Percentiles rank a stretch among this genome's conserved stretches.
Evolutionary conservation across 768 basidiomycete species (phyloP).

Genomic region (Exsudoporus frostii): DNA sequence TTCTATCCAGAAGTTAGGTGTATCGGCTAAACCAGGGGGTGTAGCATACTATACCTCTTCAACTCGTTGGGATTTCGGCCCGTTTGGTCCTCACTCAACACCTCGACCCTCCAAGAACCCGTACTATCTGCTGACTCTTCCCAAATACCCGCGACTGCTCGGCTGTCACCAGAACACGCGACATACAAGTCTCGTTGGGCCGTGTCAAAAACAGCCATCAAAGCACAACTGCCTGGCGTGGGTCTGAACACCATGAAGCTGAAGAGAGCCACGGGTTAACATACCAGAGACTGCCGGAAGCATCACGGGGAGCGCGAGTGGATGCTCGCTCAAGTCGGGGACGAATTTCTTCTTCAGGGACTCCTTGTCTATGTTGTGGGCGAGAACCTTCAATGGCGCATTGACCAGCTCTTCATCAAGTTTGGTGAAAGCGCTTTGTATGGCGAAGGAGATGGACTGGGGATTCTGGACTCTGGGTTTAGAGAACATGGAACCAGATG

Average conservation of each 20-base stretch:
- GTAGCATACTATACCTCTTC: slow-evolving; percentile 54
- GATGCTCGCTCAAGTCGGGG: slow-evolving; percentile 69
- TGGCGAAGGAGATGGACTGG: slow-evolving; percentile 61
- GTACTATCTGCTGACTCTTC: slow-evolving; percentile 59
- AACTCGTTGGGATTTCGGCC: slow-evolving; percentile 86
- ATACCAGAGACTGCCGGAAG: slow-evolving; percentile 76
- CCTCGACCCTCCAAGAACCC: slow-evolving; percentile 87
- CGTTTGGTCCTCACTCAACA: slow-evolving; percentile 95
- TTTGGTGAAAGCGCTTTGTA: slow-evolving; percentile 72
- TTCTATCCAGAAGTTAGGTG: slow-evolving; percentile 37
- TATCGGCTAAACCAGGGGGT: neutral
- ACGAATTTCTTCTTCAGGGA: slow-evolving; percentile 48
- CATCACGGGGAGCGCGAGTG: slow-evolving; percentile 68
- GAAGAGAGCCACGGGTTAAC: slow-evolving; percentile 11
- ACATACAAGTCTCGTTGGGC: slow-evolving; percentile 81
- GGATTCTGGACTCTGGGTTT: slow-evolving; percentile 37
- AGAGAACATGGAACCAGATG: slow-evolving; percentile 33
- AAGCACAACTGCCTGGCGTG: slow-evolving; percentile 77
- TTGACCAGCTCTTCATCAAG: slow-evolving; percentile 84
- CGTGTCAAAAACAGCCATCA: slow-evolving; percentile 86
- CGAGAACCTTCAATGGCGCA: slow-evolving; percentile 72
- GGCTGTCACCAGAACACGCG: slow-evolving; percentile 89
- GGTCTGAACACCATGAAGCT: slow-evolving; percentile 11
- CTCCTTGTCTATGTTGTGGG: slow-evolving; percentile 51
- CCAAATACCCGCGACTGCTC: slow-evolving; percentile 95